These are phyloP conservation scores for Aspergillus incahuasiensis DNA, from an alignment of 495 filamentous ascomycete genomes.

Conservation along the genomic window DNA sequence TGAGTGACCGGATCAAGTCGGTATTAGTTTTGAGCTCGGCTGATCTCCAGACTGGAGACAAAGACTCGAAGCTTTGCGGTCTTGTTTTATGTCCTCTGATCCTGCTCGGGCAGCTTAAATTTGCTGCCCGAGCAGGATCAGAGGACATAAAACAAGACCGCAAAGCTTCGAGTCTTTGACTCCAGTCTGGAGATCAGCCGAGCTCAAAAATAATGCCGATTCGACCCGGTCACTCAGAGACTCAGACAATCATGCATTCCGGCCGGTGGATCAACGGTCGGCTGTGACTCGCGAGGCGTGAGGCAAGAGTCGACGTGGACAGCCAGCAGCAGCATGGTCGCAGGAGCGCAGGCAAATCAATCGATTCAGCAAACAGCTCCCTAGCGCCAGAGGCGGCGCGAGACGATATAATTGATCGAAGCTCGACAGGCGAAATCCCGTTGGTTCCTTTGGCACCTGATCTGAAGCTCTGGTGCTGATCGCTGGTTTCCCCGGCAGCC, in stretches of 20 bases:
- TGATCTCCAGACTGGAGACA: not conserved
- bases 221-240: not conserved
- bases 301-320: not conserved
- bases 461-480: slow-evolving; percentile 10
- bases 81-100: not conserved
- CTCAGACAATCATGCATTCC: not conserved
- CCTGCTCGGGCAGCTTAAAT: not conserved
- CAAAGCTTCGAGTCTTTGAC: not conserved
- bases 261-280: not conserved
- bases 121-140: not conserved
- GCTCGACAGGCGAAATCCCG: not conserved
- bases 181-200: not conserved
- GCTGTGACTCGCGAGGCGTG: not conserved
- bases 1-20: not conserved
- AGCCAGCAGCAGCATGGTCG: not conserved
- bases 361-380: not conserved
- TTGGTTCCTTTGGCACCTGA: slow-evolving; percentile 11
- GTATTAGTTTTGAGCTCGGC: not conserved
- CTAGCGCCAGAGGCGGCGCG: not conserved
- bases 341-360: not conserved
- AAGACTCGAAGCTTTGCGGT: not conserved
- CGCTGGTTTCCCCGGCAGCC: slow-evolving; percentile 22
- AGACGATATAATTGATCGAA: not conserved
- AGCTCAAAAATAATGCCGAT: not conserved
- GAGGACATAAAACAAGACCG: not conserved